Percentiles rank a stretch among this genome's conserved stretches.
Evolutionary conservation across 768 basidiomycete genomes (phyloP).

Genomic region (Suillus discolor): DNA sequence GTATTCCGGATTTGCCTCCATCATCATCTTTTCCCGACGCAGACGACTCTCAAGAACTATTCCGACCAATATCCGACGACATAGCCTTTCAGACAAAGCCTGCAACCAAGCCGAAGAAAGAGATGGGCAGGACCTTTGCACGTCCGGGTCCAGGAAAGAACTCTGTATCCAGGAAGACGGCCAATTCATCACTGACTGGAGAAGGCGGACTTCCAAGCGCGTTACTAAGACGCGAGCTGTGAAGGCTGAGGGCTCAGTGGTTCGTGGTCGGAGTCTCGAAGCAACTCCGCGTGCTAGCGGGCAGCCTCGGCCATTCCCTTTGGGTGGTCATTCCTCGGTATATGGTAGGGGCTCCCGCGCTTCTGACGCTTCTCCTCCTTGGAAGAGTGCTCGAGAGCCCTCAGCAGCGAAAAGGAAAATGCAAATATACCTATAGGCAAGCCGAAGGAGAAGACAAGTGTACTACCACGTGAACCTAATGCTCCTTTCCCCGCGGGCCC

Average conservation of each 20-base stretch:
- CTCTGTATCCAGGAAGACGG: background rate
- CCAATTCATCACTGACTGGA: background rate
- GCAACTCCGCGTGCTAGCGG: constrained; percentile 16
- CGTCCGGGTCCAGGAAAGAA: background rate
- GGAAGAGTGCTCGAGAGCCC: background rate
- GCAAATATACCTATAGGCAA: background rate
- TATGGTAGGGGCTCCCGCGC: background rate
- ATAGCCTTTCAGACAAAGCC: constrained; percentile 3
- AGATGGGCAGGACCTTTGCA: background rate
- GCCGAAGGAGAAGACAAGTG: background rate
- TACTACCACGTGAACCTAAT: background rate
- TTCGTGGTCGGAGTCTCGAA: constrained; percentile 11
- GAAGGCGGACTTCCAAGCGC: background rate
- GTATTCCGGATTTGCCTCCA: constrained; percentile 14
- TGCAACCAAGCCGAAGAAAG: background rate
- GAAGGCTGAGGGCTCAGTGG: background rate
- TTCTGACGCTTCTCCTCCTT: background rate
- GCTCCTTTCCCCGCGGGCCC: background rate
- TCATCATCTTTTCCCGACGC: constrained; percentile 22
- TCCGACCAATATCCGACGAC: constrained; percentile 23
- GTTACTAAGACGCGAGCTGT: too few species aligned
- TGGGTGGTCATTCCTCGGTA: background rate
- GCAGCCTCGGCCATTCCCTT: constrained; percentile 7
- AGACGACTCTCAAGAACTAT: constrained; percentile 25
- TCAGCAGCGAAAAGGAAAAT: constrained; percentile 1